A percentile compares a stretch with the other conserved stretches of the same genome.
Conservation (phyloP, 495 filamentous ascomycete species). For the Chaetomidium leptoderma region DNA sequence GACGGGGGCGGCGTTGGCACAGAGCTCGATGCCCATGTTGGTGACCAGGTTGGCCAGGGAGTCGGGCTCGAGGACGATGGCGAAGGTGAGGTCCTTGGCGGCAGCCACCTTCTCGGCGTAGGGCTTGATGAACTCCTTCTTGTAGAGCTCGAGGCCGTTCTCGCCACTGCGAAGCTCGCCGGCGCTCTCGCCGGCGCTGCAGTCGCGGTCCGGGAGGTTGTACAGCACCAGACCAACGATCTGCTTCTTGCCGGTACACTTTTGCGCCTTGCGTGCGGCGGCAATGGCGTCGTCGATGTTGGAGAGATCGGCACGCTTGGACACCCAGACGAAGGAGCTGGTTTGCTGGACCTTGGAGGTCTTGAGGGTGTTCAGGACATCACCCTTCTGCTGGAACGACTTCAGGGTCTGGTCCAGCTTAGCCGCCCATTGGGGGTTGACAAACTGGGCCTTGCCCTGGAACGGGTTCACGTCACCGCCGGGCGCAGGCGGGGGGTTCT, state of each 20-base stretch:
- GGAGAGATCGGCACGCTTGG: slow-evolving; percentile 29
- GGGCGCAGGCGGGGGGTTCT: neutral
- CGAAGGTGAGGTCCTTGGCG: slow-evolving; percentile 33
- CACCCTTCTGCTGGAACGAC: slow-evolving; percentile 40
- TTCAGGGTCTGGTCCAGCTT: slow-evolving; percentile 47
- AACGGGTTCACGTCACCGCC: slow-evolving; percentile 43
- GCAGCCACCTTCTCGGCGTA: slow-evolving; percentile 31
- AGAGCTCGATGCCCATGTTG: slow-evolving; percentile 51
- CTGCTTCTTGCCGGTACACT: slow-evolving; percentile 39
- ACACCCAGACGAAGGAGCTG: slow-evolving; percentile 55
- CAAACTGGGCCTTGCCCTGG: slow-evolving; percentile 49
- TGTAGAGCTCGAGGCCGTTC: slow-evolving; percentile 52
- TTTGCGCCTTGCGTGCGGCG: slow-evolving; percentile 44
- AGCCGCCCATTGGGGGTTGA: slow-evolving; percentile 49
- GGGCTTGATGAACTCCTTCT: slow-evolving; percentile 55
- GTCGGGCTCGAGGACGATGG: slow-evolving; percentile 54
- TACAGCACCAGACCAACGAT: slow-evolving; percentile 56
- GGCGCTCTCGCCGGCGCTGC: slow-evolving; percentile 56
- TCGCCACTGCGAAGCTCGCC: slow-evolving; percentile 54
- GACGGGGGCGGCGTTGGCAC: slow-evolving; percentile 47
- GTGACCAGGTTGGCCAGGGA: slow-evolving; percentile 61
- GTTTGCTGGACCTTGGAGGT: slow-evolving; percentile 21
- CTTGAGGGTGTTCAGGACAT: slow-evolving; percentile 35
- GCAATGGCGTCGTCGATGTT: slow-evolving; percentile 48
- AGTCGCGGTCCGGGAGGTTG: slow-evolving; percentile 64